Conservation (phyloP, 495 filamentous ascomycete species). For the Talaromyces proteolyticus region DNA sequence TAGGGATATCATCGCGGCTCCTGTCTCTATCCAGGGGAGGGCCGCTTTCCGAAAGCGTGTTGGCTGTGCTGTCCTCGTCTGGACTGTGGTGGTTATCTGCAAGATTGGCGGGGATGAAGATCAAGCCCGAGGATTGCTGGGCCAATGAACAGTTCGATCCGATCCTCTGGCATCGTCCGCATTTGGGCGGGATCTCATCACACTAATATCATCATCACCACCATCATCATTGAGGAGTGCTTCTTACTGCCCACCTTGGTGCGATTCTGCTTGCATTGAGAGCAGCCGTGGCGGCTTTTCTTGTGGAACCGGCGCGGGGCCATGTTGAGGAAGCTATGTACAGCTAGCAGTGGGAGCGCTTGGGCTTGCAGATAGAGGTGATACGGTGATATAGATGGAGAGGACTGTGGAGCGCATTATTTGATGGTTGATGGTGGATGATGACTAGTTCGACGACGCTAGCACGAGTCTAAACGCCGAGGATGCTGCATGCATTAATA, state of each 20-base stretch:
- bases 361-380: no score
- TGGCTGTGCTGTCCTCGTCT: no score
- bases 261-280: constrained; percentile 25
- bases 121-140: neutral
- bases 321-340: constrained; percentile 12
- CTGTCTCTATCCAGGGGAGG: no score
- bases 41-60: no score
- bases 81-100: neutral
- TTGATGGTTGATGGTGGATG: no score
- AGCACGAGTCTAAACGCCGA: no score
- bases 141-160: neutral
- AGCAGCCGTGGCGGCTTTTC: constrained; percentile 28
- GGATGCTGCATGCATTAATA: no score
- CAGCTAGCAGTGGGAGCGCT: neutral
- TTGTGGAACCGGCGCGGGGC: constrained; percentile 27
- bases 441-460: no score
- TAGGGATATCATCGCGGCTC: no score
- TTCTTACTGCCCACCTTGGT: constrained; percentile 9
- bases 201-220: neutral
- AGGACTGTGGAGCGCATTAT: no score
- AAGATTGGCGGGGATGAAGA: constrained; percentile 2
- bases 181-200: neutral
- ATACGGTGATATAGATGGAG: no score
- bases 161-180: constrained; percentile 3
- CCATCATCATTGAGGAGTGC: neutral